Conservation (phyloP, 1,284 basidiomycete species). For the Grifola frondosa region DNA sequence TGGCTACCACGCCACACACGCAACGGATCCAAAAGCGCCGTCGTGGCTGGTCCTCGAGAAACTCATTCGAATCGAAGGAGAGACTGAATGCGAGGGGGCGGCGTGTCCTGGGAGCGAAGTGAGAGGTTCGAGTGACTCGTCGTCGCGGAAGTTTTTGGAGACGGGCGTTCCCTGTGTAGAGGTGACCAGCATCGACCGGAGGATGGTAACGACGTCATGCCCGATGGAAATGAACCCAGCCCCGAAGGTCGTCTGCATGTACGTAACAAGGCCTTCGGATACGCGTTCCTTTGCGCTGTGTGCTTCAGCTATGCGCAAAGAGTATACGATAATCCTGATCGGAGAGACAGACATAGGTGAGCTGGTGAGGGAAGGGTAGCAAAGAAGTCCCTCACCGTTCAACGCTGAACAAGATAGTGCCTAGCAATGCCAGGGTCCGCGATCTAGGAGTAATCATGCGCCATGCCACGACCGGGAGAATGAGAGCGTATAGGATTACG, state of each 20-base stretch:
- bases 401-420: constrained; percentile 11
- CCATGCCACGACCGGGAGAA: constrained; percentile 15
- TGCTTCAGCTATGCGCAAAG: constrained; percentile 31
- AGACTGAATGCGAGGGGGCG: background rate
- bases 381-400: constrained; percentile 16
- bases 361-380: background rate
- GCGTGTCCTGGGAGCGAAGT: background rate
- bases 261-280: constrained; percentile 27
- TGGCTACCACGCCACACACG: constrained; percentile 18
- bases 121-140: background rate
- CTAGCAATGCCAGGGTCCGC: constrained; percentile 14
- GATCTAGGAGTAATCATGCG: constrained; percentile 10
- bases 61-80: too few species aligned
- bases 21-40: constrained; percentile 31
- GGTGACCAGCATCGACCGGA: constrained; percentile 32
- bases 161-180: constrained; percentile 19
- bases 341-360: background rate
- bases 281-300: constrained; percentile 19
- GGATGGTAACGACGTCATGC: constrained; percentile 24
- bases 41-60: constrained; percentile 24
- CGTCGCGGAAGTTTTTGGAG: too few species aligned
- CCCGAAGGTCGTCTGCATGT: constrained; percentile 32
- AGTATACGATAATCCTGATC: constrained; percentile 24
- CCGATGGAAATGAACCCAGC: constrained; percentile 32
- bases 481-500: constrained; percentile 15